Conservation (phyloP, 208 protist genomes). For the Acanthamoeba sp. region DNA sequence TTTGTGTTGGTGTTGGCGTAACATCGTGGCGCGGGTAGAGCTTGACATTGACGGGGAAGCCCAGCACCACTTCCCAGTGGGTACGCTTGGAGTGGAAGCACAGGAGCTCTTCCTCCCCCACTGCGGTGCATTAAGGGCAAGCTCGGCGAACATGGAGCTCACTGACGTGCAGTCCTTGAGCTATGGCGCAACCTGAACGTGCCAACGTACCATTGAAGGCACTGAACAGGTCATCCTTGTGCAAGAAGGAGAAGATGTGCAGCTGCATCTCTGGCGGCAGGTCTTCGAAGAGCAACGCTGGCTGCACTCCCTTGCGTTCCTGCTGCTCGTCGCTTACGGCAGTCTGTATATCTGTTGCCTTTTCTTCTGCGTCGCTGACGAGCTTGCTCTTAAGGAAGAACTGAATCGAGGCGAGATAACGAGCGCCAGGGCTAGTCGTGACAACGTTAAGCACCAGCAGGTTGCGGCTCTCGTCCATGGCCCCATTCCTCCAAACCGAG, state of each 20-base stretch:
- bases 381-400: background rate
- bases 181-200: background rate
- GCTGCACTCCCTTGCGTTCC: background rate
- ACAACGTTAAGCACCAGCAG: slow-evolving; percentile 15
- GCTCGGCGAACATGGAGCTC: background rate
- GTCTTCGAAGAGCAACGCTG: background rate
- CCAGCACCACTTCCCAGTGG: background rate
- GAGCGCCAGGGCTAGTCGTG: background rate
- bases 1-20: background rate
- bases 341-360: background rate
- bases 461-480: background rate
- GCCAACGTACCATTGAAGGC: background rate
- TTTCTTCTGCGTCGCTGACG: background rate
- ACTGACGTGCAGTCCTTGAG: background rate
- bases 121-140: background rate
- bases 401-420: background rate
- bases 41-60: background rate
- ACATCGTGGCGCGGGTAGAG: background rate
- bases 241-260: slow-evolving; percentile 29
- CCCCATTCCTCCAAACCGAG: background rate
- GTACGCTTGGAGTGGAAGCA: slow-evolving; percentile 59
- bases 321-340: background rate
- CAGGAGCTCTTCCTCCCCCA: background rate
- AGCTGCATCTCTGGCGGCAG: slow-evolving; percentile 28
- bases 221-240: background rate